Evolutionary conservation across 1,284 basidiomycete genomes (phyloP).

Genomic region (Rhodotorula sp.): DNA sequence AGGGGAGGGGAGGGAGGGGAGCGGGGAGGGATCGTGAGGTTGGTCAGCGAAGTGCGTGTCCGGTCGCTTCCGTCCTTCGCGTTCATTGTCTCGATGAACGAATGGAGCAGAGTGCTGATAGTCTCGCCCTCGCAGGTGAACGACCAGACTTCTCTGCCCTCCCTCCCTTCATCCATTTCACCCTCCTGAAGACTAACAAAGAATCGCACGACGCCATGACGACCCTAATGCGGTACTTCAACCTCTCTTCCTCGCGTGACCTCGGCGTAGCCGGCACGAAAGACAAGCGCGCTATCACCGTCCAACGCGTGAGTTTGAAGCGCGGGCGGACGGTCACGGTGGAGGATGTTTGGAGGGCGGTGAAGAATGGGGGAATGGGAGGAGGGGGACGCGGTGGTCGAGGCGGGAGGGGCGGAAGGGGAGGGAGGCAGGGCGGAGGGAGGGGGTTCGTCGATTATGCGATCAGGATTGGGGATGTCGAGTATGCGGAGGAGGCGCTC

Average conservation of each 20-base stretch:
- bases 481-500: conserved; percentile 73
- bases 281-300: conserved; percentile 94
- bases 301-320: conserved; percentile 83
- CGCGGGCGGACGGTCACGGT: conserved; percentile 70
- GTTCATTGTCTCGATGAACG: no score
- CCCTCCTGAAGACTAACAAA: conserved; percentile 94
- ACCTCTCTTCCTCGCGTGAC: conserved; percentile 66
- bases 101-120: no score
- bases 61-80: neutral
- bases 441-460: conserved; percentile 63
- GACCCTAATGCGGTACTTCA: conserved; percentile 71
- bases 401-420: conserved; percentile 9
- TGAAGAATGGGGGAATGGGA: conserved; percentile 57
- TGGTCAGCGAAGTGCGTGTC: conserved; percentile 1
- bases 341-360: conserved; percentile 66
- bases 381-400: conserved; percentile 36
- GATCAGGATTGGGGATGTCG: conserved; percentile 81
- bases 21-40: neutral
- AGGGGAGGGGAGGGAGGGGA: neutral
- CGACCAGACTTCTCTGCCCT: conserved; percentile 26
- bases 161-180: conserved; percentile 88
- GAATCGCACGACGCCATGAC: conserved; percentile 93
- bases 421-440: conserved; percentile 20
- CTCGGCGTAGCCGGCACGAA: conserved; percentile 93
- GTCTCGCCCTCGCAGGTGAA: neutral